A percentile compares a stretch with the other conserved stretches of the same genome.
phyloP scores from a whole-genome alignment of 768 basidiomycete species.

The Auricularia heimuer region DNA sequence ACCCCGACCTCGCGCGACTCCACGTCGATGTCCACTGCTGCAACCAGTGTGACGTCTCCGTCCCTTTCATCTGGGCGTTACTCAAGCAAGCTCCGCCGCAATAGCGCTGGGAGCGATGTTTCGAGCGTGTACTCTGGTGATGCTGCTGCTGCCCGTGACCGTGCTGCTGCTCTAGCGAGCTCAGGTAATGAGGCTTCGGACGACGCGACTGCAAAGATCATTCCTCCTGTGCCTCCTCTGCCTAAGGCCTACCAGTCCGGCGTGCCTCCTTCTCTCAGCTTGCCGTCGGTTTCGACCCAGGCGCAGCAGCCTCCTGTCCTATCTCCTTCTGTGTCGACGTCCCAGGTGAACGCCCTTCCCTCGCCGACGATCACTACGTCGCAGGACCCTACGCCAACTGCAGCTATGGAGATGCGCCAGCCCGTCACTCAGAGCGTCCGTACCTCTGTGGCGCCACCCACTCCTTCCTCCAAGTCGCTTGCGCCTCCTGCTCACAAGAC shows the following conservation, averaged over 20 bases:
- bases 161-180: constrained; percentile 48
- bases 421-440: not conserved
- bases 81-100: constrained; percentile 60
- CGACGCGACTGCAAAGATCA: constrained; percentile 53
- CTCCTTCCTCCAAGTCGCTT: constrained; percentile 1
- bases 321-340: constrained; percentile 25
- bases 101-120: constrained; percentile 80
- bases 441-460: constrained; percentile 1
- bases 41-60: constrained; percentile 49
- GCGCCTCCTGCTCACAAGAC: constrained; percentile 47
- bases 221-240: constrained; percentile 90
- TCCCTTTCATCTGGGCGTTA: constrained; percentile 69
- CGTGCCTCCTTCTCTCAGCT: constrained; percentile 47
- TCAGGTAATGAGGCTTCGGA: constrained; percentile 24
- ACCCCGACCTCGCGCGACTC: constrained; percentile 80
- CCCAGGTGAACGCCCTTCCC: constrained; percentile 23
- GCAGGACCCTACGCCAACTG: not conserved
- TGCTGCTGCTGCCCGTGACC: constrained; percentile 52
- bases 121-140: constrained; percentile 66
- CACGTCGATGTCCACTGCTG: constrained; percentile 61
- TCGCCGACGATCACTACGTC: constrained; percentile 19
- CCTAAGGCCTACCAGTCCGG: constrained; percentile 79
- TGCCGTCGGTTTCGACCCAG: constrained; percentile 39
- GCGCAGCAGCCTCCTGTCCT: constrained; percentile 23
- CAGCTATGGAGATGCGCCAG: not conserved